Evolutionary conservation across 129 eudicot species (phyloP), one percentile per base, ranked within the genome.

Genomic region (Flaveria ramosissima): DNA sequence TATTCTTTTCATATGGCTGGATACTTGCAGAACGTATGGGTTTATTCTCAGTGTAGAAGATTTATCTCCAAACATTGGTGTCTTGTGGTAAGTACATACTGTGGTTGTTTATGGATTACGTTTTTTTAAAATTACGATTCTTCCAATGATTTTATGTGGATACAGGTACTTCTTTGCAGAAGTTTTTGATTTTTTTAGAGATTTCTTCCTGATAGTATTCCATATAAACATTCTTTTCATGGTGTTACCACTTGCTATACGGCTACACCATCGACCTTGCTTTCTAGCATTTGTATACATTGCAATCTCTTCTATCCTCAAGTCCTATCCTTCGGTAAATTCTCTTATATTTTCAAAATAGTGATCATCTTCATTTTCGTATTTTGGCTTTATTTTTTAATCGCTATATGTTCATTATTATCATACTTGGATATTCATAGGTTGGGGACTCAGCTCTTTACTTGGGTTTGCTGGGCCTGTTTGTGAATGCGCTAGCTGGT

Each of bases 141-240:
- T 20, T 61, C 20, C 43, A 19, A 78, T 78, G 27, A 48, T 36
- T 50, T 76, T 62, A 8, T 75, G 72, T 78, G 43, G 60, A 70
- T 82, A 80, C 92, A 93, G 98, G 98, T 94, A 94, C 93, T 91
- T 94, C 86, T 94, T 94, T 74, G 98, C 98, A 7, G 98, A 94
- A 83, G 98, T 94, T 69, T 94, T 94, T 78, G 97, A 94, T 72
- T 91, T 91, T 71, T 94, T 94, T 92, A 84, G 93, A 85, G 77
- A 80, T 53, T 94, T 94, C 82, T 94, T 94, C 78, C 77, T 94
- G 85, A 89, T 94, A 51, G 97, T 91, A 63, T 89, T 91, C 75
- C 93, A 91, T 70, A 88, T 88, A 73, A 94, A 94, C 82, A 94
- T 94, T 85, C 76, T 94, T 4, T 91, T 94, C 86, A 87, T 94